Evolutionary conservation across 2,329 filamentous ascomycete genomes (phyloP).

Genomic region (Phaeosphaeriaceae sp.): DNA sequence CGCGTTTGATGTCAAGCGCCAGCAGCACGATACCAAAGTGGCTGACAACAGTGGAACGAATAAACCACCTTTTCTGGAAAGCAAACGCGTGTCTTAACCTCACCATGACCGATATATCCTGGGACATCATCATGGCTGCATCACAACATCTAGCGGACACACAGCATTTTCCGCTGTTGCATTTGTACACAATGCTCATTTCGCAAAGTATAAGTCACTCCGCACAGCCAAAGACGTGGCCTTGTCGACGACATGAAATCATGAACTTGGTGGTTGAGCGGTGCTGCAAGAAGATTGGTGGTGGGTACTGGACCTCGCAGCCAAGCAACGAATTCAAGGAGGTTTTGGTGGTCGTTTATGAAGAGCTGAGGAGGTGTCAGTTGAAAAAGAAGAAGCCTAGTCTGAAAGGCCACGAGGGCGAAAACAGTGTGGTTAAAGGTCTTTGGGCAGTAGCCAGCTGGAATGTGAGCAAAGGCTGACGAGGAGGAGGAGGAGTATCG

Average conservation of each 20-base stretch:
- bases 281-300: slow-evolving; percentile 34
- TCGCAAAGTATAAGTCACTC: slow-evolving; percentile 37
- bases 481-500: neutral
- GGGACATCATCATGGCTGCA: slow-evolving; percentile 32
- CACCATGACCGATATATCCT: slow-evolving; percentile 21
- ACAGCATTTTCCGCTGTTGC: slow-evolving; percentile 33
- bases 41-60: slow-evolving; percentile 29
- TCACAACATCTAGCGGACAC: slow-evolving; percentile 11
- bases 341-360: slow-evolving; percentile 29
- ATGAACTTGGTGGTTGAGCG: slow-evolving; percentile 36
- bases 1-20: slow-evolving; percentile 34
- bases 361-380: slow-evolving; percentile 35
- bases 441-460: slow-evolving; percentile 54
- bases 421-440: slow-evolving; percentile 50
- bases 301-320: slow-evolving; percentile 18
- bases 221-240: slow-evolving; percentile 11
- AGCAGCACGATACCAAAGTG: slow-evolving; percentile 29
- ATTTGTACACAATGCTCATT: slow-evolving; percentile 40
- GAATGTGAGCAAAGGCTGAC: slow-evolving; percentile 6
- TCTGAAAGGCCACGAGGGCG: slow-evolving; percentile 32
- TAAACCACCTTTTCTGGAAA: slow-evolving; percentile 35
- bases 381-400: slow-evolving; percentile 30
- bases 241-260: slow-evolving; percentile 24
- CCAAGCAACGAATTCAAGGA: slow-evolving; percentile 35
- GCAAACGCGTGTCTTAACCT: slow-evolving; percentile 36